These are phyloP conservation scores for Hypoxylon lienhwacheense DNA, from an alignment of 495 filamentous ascomycete species.

Conservation along the genomic window DNA sequence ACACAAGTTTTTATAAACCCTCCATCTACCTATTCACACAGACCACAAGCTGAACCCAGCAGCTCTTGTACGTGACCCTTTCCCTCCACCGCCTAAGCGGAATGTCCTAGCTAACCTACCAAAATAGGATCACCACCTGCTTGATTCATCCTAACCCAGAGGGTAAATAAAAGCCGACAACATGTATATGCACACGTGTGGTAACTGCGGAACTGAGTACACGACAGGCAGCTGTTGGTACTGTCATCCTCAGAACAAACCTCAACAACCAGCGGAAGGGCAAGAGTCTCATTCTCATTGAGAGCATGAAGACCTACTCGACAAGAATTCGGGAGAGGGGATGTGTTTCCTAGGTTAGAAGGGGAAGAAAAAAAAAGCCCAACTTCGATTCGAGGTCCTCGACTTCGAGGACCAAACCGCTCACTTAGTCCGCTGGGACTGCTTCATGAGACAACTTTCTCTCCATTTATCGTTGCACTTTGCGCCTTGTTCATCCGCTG, in stretches of 20 bases:
- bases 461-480: slow-evolving; percentile 17
- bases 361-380: slow-evolving; percentile 4
- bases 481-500: slow-evolving; percentile 6
- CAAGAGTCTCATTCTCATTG: slow-evolving; percentile 22
- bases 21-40: too few species aligned
- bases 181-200: slow-evolving; percentile 41
- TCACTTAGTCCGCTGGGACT: slow-evolving; percentile 14
- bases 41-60: slow-evolving; percentile 10
- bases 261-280: slow-evolving; percentile 12
- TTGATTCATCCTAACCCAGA: slow-evolving; percentile 11
- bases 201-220: slow-evolving; percentile 42
- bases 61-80: slow-evolving; percentile 17
- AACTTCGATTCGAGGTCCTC: slow-evolving; percentile 16
- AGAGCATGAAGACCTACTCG: slow-evolving; percentile 6
- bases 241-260: slow-evolving; percentile 39
- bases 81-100: background rate
- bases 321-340: background rate
- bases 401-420: slow-evolving; percentile 10
- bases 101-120: slow-evolving; percentile 11
- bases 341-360: background rate
- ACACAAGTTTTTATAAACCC: too few species aligned
- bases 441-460: slow-evolving; percentile 7
- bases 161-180: slow-evolving; percentile 19
- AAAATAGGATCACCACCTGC: slow-evolving; percentile 4
- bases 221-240: slow-evolving; percentile 44